Evolutionary conservation across 805 yeast species (phyloP), one percentile per base, ranked within the genome.

Genomic region (Cyberlindnera galapagoensis): DNA sequence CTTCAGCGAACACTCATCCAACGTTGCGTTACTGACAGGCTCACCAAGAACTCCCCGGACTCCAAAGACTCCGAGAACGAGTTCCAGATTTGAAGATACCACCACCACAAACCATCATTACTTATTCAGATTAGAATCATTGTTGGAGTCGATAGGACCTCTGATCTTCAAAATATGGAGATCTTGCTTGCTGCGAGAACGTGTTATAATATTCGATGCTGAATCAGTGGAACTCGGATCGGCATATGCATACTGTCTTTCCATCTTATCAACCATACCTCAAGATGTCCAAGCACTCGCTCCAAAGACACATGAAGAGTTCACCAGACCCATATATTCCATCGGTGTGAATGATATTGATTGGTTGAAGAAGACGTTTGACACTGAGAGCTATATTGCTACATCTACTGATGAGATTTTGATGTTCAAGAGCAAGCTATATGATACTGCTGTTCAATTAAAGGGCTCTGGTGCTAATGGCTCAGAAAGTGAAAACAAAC

Each of bases 381-480:
- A 31, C 8, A 31, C 16, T 7, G 9, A 10, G 9, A 3, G 23
- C 6, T 78, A 59, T 43, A 59, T 79, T 24, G 87, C 79, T 3
- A 62, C 74, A 6, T 77, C 90, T 2, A 69, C 79, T 15, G 94
- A 82, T 47, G 78, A 72, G 26, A 71, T 82, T 16, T 55, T 81
- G 20, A 58, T 76, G 45, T 73, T 67, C 38, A 79, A 76, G 42
- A 47, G 48, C 11, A 57, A 62, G 9, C 42, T 75, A 4, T 79
- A 69, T 47, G 85, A 80, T 46, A 46, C 59, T 24, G 49, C 64
- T 1, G 48, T 69, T 9, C 49, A 47, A 12, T 24, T 52, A 18
- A 38, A 36, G 13, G 19, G 24, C 3, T 21, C 28, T 28, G 7
- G 33, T 31, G 9, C 31, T 18, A n/a, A n/a, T n/a, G n/a, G n/a